Base-by-base conservation (phyloP, 257 asterid species). In the Jacaranda mimosifolia region DNA sequence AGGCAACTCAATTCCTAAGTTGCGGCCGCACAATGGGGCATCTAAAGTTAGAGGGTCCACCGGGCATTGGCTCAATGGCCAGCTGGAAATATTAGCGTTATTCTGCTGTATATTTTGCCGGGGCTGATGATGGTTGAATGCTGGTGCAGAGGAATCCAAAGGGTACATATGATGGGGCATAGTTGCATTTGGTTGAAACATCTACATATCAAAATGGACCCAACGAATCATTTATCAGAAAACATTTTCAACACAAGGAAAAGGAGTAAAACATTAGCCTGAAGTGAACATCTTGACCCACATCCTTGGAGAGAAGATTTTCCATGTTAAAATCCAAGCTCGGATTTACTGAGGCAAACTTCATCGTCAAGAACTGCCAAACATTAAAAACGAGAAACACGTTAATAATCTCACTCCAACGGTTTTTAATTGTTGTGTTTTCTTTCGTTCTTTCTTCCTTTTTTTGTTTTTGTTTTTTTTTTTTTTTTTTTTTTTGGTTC, bases 341-440 rank as follows among this genome's bases (percentile, higher is more conserved):
- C 78, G 99, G 93, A 73, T 93, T 89, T 48, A 95, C 98, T 5
- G 98, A 81, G 40, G 98, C 82, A 75, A 93, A 84, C 79, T 93
- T 93, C 98, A 95, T 93, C 3, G 99, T 93, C 68, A 95, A 80
- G 80, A 93, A 93, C 99, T 93, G 88, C 69, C 19, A 75, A 67
- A 14, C 18, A 62, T 70, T 40, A 21, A 10, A 13, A 63, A 38
- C 57, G 14, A 74, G 10, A 69, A 35, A 6, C 45, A 14, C 26
- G 58, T 66, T 32, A 67, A 67, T 72, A 9, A 63, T 58, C 72
- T 21, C 76, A 83, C 65, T 71, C 76, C 56, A 82, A 79, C 86
- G 68, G 70, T 79, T 43, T 73, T 58, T 69, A 72, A 71, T 59
- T 52, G 18, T 3, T 26, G 52, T 2, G 2, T 26, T 26, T 26